A percentile compares a stretch with the other conserved stretches of the same genome.
Evolutionary conservation across 2,329 filamentous ascomycete species (phyloP).

Genomic region (Pochonia chlamydosporia): DNA sequence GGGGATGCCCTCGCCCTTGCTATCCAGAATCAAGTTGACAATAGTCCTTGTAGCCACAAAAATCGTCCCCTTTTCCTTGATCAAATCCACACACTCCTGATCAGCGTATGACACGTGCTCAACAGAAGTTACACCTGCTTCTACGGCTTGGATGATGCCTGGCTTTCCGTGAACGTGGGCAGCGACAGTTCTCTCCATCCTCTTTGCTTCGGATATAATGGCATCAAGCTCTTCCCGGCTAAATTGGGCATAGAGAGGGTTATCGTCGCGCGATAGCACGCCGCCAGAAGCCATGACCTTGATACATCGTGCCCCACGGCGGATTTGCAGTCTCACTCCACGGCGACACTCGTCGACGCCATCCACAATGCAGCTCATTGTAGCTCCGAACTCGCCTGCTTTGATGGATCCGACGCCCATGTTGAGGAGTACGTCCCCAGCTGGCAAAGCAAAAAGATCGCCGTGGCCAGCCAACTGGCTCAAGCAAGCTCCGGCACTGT

Average conservation of each 20-base stretch:
- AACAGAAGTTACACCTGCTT: constrained; percentile 27
- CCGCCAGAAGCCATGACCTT: constrained; percentile 33
- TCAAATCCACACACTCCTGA: constrained; percentile 32
- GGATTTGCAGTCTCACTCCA: constrained; percentile 32
- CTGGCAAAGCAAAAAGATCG: constrained; percentile 27
- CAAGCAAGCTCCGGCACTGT: constrained; percentile 36
- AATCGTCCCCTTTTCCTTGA: constrained; percentile 27
- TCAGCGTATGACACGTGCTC: constrained; percentile 35
- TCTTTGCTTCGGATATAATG: constrained; percentile 29
- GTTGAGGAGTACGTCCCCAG: constrained; percentile 27
- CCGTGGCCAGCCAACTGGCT: constrained; percentile 43
- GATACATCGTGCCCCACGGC: constrained; percentile 32
- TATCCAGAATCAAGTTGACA: constrained; percentile 24
- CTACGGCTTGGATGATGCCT: constrained; percentile 30
- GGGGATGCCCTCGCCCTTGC: constrained; percentile 27
- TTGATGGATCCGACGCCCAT: constrained; percentile 23
- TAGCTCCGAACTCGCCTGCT: constrained; percentile 23
- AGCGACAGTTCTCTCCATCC: constrained; percentile 28
- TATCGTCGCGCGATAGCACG: constrained; percentile 31
- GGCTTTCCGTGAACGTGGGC: constrained; percentile 34
- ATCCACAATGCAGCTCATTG: constrained; percentile 24
- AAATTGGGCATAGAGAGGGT: constrained; percentile 31
- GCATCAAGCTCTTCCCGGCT: constrained; percentile 28
- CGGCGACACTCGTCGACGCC: constrained; percentile 34
- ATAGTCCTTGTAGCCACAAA: constrained; percentile 33